A percentile compares a stretch with the other conserved stretches of the same genome.
phyloP scores from a whole-genome alignment of 495 filamentous ascomycete species.

The Neurospora sublineolata region DNA sequence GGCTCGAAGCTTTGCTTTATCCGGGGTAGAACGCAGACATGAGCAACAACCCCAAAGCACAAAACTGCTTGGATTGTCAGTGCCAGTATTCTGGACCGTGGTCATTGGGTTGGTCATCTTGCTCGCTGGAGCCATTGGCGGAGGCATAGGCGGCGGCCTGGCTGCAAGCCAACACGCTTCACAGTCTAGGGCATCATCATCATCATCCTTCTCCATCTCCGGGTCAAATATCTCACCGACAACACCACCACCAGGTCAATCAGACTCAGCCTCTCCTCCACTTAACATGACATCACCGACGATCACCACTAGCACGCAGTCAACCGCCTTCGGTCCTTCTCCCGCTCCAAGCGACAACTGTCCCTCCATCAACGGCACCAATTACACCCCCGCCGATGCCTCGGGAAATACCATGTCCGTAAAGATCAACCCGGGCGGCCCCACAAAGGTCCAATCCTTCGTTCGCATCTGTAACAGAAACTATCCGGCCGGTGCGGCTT shows the following conservation, averaged over 20 bases:
- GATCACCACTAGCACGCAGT: not conserved
- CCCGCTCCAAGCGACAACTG: slow-evolving; percentile 18
- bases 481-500: slow-evolving; percentile 11
- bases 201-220: slow-evolving; percentile 1
- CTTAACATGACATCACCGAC: slow-evolving; percentile 8
- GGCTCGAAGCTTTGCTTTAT: not conserved
- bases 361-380: slow-evolving; percentile 15
- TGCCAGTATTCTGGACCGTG: slow-evolving; percentile 21
- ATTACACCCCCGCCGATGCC: slow-evolving; percentile 17
- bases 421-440: not conserved
- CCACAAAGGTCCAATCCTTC: slow-evolving; percentile 16
- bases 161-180: not conserved
- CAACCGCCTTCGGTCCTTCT: not conserved
- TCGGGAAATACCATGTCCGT: slow-evolving; percentile 14
- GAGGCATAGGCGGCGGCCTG: slow-evolving; percentile 22
- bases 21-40: not conserved
- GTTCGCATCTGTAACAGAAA: slow-evolving; percentile 22
- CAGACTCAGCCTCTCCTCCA: not conserved
- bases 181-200: not conserved
- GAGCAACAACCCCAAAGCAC: not conserved
- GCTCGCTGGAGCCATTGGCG: slow-evolving; percentile 22
- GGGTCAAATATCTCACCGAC: not conserved
- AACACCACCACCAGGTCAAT: not conserved
- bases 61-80: slow-evolving; percentile 20
- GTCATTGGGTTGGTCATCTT: slow-evolving; percentile 16